Evolutionary conservation across 2,329 filamentous ascomycete genomes (phyloP).

Genomic region (Phyllosticta citribraziliensis): DNA sequence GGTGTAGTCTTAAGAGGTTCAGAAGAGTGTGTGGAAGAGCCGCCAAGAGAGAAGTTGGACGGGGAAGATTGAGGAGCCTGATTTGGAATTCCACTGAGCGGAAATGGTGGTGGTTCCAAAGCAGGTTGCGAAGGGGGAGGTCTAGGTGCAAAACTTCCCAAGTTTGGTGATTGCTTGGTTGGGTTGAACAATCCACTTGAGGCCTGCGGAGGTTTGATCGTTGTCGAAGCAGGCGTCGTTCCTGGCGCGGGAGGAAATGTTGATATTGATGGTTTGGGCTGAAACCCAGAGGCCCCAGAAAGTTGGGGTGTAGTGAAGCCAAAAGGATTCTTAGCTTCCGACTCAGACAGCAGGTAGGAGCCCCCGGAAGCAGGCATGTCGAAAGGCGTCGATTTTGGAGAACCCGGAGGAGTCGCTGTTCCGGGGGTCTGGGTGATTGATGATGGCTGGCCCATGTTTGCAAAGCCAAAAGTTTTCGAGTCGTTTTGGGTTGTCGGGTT

Average conservation of each 20-base stretch:
- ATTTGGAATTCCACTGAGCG: background rate
- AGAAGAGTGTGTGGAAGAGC: background rate
- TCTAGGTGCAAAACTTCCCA: background rate
- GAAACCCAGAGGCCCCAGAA: background rate
- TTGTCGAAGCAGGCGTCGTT: background rate
- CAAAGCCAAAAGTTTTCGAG: background rate
- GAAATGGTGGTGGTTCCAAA: background rate
- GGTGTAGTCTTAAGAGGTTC: background rate
- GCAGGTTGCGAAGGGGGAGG: background rate
- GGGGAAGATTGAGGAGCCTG: background rate
- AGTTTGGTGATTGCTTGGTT: background rate
- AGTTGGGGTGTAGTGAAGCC: background rate
- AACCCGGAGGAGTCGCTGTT: conserved; percentile 1
- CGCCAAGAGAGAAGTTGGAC: background rate
- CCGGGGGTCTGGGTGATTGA: background rate
- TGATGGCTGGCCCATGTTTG: background rate
- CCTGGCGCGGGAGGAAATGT: background rate
- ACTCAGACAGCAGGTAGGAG: background rate
- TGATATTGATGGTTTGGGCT: background rate
- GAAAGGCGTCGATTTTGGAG: background rate
- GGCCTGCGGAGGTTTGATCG: background rate
- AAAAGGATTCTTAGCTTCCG: background rate
- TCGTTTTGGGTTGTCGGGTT: background rate
- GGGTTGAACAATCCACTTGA: conserved; percentile 7
- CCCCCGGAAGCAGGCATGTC: background rate